Percentiles rank a stretch among this genome's conserved stretches.
Evolutionary conservation across 192 early-diverging fungal genomes (phyloP).

Genomic region (Phlyctochytrium bullatum): DNA sequence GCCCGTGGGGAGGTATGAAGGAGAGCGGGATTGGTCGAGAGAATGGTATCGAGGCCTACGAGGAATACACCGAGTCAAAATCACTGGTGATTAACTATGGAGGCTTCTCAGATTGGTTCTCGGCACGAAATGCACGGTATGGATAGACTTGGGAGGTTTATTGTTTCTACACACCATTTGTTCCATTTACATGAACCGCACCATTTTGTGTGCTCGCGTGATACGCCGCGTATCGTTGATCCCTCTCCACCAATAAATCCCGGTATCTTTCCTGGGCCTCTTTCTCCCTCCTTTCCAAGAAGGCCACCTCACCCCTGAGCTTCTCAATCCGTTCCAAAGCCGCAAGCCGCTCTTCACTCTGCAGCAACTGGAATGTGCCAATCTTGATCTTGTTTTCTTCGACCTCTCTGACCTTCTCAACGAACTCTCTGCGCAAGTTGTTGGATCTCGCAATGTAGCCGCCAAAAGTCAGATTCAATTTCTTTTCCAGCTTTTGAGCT

Average conservation of each 20-base stretch:
- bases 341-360: conserved; percentile 31
- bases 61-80: conserved; percentile 12
- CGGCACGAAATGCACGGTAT: too few relatives aligned
- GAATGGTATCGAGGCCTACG: conserved; percentile 7
- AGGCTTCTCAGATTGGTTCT: not conserved
- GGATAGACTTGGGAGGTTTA: too few relatives aligned
- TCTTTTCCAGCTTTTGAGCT: conserved; percentile 86
- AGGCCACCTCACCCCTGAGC: conserved; percentile 51
- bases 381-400: conserved; percentile 22
- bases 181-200: too few relatives aligned
- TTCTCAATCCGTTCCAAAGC: conserved; percentile 49
- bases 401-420: conserved; percentile 15
- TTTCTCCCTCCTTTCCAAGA: conserved; percentile 48
- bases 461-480: conserved; percentile 72
- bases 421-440: conserved; percentile 56
- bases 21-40: conserved; percentile 9
- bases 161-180: too few relatives aligned
- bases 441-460: conserved; percentile 77
- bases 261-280: conserved; percentile 69
- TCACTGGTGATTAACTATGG: not conserved
- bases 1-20: conserved; percentile 15
- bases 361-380: conserved; percentile 26
- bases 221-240: too few relatives aligned
- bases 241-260: conserved; percentile 52
- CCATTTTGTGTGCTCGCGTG: too few relatives aligned